Conservation (phyloP, 2,329 filamentous ascomycete species). For the Septoria linicola region DNA sequence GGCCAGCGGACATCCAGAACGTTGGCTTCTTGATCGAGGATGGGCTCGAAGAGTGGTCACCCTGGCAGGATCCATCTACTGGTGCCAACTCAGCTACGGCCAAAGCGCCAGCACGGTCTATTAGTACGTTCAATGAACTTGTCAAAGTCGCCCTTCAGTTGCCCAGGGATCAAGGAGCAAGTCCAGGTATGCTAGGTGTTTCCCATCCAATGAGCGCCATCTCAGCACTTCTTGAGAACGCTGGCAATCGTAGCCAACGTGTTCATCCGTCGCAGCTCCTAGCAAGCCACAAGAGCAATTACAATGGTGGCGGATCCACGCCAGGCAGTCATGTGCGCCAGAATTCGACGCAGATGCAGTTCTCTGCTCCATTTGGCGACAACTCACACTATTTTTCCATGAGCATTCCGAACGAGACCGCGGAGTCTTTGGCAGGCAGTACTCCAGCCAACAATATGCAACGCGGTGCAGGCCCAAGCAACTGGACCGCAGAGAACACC, state of each 20-base stretch:
- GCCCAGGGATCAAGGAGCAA: not conserved
- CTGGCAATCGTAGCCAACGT: constrained; percentile 14
- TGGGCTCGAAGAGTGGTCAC: constrained; percentile 71
- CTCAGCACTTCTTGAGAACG: constrained; percentile 25
- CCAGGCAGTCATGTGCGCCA: not conserved
- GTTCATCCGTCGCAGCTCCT: constrained; percentile 33
- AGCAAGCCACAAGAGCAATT: constrained; percentile 17
- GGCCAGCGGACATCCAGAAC: constrained; percentile 48
- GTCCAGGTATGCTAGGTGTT: not conserved
- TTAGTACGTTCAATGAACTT: constrained; percentile 56
- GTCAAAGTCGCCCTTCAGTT: constrained; percentile 33
- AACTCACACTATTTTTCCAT: constrained; percentile 24
- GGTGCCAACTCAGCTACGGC: constrained; percentile 30
- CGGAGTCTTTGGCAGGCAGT: constrained; percentile 16
- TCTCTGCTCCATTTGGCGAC: constrained; percentile 14
- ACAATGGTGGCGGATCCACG: not conserved
- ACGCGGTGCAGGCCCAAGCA: constrained; percentile 4
- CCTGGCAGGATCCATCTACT: constrained; percentile 57
- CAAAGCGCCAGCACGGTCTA: constrained; percentile 39
- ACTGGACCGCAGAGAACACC: constrained; percentile 12
- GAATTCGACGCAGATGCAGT: constrained; percentile 8
- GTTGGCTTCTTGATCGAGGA: constrained; percentile 59
- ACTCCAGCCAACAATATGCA: constrained; percentile 14
- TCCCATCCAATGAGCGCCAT: constrained; percentile 14
- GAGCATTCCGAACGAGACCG: constrained; percentile 26